Percentiles rank a stretch among this genome's conserved stretches.
These are phyloP conservation scores for Beauveria sp. DNA, from an alignment of 2,329 filamentous ascomycete species.

Conservation along the genomic window DNA sequence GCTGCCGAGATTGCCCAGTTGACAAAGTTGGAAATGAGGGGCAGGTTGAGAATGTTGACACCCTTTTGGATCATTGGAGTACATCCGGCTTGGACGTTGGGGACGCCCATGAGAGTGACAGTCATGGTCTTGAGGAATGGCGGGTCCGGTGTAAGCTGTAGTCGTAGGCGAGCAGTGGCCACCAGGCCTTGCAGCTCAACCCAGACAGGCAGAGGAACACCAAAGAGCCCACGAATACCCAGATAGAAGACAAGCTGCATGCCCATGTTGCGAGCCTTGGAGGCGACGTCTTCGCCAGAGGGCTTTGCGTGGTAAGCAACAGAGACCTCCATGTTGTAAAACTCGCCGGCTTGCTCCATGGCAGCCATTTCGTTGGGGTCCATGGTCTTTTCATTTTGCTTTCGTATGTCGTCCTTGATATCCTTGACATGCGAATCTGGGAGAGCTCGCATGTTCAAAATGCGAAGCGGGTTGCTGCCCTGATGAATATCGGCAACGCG, in stretches of 20 bases:
- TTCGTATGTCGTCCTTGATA: conserved; percentile 72
- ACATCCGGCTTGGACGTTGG: conserved; percentile 82
- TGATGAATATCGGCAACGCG: conserved; percentile 93
- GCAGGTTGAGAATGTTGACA: conserved; percentile 84
- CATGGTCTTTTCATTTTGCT: conserved; percentile 71
- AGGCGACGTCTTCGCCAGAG: conserved; percentile 59
- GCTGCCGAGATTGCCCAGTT: conserved; percentile 89
- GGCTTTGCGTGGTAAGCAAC: conserved; percentile 88
- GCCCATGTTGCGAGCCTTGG: conserved; percentile 90
- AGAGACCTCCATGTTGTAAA: conserved; percentile 86
- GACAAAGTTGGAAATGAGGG: conserved; percentile 91
- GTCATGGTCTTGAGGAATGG: conserved; percentile 89
- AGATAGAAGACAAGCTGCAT: conserved; percentile 95
- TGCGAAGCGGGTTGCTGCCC: conserved; percentile 81
- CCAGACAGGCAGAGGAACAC: conserved; percentile 78
- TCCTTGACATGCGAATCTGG: conserved; percentile 68
- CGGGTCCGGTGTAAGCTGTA: conserved; percentile 82
- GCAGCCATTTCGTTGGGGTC: conserved; percentile 82
- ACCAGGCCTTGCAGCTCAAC: conserved; percentile 89
- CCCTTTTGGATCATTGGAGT: conserved; percentile 88
- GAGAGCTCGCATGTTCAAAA: conserved; percentile 78
- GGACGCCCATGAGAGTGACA: conserved; percentile 89
- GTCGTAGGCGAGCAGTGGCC: conserved; percentile 72
- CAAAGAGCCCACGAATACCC: conserved; percentile 81
- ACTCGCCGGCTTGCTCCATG: conserved; percentile 83